Base-by-base conservation (phyloP, 441 rosid genomes). In the California macrophylla region DNA sequence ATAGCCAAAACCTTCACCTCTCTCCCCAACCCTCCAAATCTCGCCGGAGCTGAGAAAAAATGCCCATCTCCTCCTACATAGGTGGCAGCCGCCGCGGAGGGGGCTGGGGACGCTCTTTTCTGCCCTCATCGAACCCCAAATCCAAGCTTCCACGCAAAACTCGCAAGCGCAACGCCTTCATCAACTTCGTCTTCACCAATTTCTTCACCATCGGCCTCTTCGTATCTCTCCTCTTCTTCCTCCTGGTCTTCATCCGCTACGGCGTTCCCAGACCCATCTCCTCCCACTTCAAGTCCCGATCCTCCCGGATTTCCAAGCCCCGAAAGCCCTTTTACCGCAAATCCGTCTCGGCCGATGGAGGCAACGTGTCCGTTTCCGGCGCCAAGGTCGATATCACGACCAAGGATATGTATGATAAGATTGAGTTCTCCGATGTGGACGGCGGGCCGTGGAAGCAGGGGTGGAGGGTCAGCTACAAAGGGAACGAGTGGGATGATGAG, bases 401-500 rank as follows among this genome's bases (percentile, higher is more conserved):
- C 1, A 94, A 90, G 79, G 93, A 74, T 65, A 78, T 94, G 69
- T 94, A 94, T 75, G 98, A 94, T 60, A 86, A 76, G 89, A 94
- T 94, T 72, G 85, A 92, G 82, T 94, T 94, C 75, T 70, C 75
- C 81, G 96, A 94, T 68, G 74, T 56, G 20, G 90, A 85, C 76
- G 98, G 98, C 18, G 98, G 98, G 66, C 82, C 98, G 1, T 94
- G 98, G 98, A 94, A 80, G 76, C 98, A 94, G 77, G 98, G 98
- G 3, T 94, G 98, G 98, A 69, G 75, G 52, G 97, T 94, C 32
- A 77, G 63, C n/a, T 91, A 94, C 70, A 80, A 74, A 74, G 97
- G 93, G 40, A 74, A 85, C 38, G 98, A 94, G 74, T 94, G 98
- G 98, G 87, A 91, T 71, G 67, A 28, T 24, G 97, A 91, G 89